Evolutionary conservation across 192 early-diverging fungal genomes (phyloP), one percentile per base, ranked within the genome.

Genomic region (Geosiphon pyriformis): DNA sequence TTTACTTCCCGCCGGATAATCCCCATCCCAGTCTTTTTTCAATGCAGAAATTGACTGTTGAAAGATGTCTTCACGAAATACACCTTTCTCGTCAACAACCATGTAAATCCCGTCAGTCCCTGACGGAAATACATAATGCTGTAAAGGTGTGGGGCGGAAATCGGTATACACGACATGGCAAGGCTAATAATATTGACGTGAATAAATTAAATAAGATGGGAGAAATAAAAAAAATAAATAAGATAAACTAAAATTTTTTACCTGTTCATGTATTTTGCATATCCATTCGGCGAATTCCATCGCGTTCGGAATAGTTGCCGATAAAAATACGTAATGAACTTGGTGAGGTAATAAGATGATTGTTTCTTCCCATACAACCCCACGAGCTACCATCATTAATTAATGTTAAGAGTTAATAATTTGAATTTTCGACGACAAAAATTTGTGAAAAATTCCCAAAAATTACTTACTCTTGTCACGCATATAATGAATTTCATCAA

Each of bases 221-320:
- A 22, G 20, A 29, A 20, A 1, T 20, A 12, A 55, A 1, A 2
- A 23, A 2, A 4, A 20, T 2, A 32, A 6, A 37, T n/a, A n/a
- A n/a, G n/a, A n/a, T n/a, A n/a, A n/a, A n/a, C n/a, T n/a, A n/a
- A 67, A 22, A 57, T 30, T 46, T 50, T 22, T 48, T 7, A 57
- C 65, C 65, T 95, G 94, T 67, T 92, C 83, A 79, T 98, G 92
- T 30, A 92, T 90, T 67, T 90, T 92, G 68, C 88, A 89, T 67
- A 98, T 95, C 96, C 96, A 98, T 80, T 97, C 90, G 26, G 96
- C 94, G 82, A 98, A 98, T 73, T 98, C 90, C 87, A 95, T 91
- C 8, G 96, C 94, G 64, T 98, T 98, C 30, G 96, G 96, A 69
- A 98, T 98, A 11, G 96, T 98, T 37, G 94, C 96, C 4, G 96